phyloP scores from a whole-genome alignment of 371 early-diverging fungal species.

The Zopfochytrium polystomum region DNA sequence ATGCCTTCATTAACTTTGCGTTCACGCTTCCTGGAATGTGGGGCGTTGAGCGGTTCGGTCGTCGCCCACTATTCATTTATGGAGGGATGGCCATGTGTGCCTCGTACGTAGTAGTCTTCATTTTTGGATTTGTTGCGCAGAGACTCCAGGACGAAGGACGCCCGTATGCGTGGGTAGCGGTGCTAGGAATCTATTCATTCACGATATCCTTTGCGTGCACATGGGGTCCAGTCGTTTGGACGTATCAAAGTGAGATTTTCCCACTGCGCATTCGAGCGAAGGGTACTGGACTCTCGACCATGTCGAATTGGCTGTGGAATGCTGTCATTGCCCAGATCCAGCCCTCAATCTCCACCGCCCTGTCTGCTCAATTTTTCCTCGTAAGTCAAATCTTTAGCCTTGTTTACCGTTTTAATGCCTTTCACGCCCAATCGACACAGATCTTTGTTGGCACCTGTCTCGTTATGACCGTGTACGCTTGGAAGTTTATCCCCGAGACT shows the following conservation, averaged over 20 bases:
- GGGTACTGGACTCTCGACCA: no score
- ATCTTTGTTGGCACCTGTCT: no score
- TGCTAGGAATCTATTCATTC: conserved; percentile 37
- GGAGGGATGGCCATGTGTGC: conserved; percentile 42
- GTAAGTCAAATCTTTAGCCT: no score
- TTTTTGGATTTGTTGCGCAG: conserved; percentile 34
- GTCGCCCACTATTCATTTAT: conserved; percentile 34
- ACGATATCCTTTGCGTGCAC: conserved; percentile 69
- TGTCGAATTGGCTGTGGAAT: conserved; percentile 85
- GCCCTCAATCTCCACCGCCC: no score
- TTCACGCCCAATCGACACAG: no score
- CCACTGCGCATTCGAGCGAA: conserved; percentile 48
- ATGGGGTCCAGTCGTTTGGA: conserved; percentile 93
- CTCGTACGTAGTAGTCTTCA: conserved; percentile 26
- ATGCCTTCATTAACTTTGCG: conserved; percentile 43
- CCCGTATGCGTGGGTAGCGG: conserved; percentile 33
- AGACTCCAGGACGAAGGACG: conserved; percentile 5
- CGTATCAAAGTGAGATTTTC: conserved; percentile 81
- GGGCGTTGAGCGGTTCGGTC: conserved; percentile 44
- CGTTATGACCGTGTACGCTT: no score
- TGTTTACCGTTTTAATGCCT: no score
- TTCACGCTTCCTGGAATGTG: conserved; percentile 50
- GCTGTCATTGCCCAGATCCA: conserved; percentile 33
- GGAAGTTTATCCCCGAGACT: no score
- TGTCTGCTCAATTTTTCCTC: no score